Base-by-base conservation (phyloP, 179 eudicot species). In the Monotropa hypopitys region DNA sequence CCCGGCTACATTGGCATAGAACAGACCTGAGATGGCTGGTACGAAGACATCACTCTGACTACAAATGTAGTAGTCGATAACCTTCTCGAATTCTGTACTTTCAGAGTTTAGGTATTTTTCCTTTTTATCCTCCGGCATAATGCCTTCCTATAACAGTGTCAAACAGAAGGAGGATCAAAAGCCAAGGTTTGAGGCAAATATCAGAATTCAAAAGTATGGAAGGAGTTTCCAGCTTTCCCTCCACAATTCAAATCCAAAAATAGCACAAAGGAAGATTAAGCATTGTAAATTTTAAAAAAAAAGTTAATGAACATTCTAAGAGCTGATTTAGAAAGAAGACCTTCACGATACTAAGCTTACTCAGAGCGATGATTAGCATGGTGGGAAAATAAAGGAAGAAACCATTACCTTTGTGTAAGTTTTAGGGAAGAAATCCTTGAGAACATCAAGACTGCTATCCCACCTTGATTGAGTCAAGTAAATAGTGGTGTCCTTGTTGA, bases 381-480 rank as follows among this genome's bases (percentile, higher is more conserved):
- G 15, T 3, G 32, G 10, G 57, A 23, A 63, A 59, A 35, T 28
- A 51, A 21, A 63, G 47, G 67, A 50, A 75, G 61, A 65, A 13
- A 11, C 45, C 49, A 38, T 47, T 78, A 96, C 99, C 97, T 96
- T 96, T n/a, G 98, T 96, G 82, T 96, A 96, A 23, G 98, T 93
- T 85, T 81, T 93, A 6, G 98, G 99, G 82, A 96, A 96, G 82
- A 86, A 86, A 74, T 93, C 96, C 86, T 91, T 96, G 43, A 96
- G 84, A 49, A 86, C 80, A 75, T 88, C 86, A 78, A 96, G 97
- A 81, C 96, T 89, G 85, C 83, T 87, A 72, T 96, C 93, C 98
- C 98, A 96, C 87, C 91, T 88, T 6, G 99, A 84, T 83, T 96
- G 97, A 43, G 99, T 96, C 87, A 93, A 83, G 84, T 96, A 96